phyloP scores from a whole-genome alignment of 2,329 filamentous ascomycete species.

The Clonostachys solani region DNA sequence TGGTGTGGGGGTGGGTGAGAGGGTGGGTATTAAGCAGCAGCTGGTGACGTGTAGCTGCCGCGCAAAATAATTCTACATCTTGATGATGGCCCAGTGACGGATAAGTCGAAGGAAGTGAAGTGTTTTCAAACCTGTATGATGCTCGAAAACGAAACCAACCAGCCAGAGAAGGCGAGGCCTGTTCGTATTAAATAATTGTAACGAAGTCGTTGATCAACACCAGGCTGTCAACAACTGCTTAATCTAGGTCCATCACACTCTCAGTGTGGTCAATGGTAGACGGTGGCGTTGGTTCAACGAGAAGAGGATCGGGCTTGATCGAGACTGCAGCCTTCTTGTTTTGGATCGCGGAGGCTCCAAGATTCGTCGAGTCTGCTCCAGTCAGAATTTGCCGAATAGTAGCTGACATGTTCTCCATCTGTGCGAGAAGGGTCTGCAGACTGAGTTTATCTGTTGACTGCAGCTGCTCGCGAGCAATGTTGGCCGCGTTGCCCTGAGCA shows the following conservation, averaged over 20 bases:
- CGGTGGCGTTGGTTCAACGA: constrained; percentile 32
- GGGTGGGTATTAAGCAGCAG: too few relatives aligned
- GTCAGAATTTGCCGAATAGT: constrained; percentile 33
- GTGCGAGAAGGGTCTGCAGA: constrained; percentile 42
- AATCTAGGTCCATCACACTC: constrained; percentile 33
- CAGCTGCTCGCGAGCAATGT: constrained; percentile 33
- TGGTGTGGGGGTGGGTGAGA: too few relatives aligned
- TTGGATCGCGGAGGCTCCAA: constrained; percentile 12
- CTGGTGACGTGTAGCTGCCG: too few relatives aligned
- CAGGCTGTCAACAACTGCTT: constrained; percentile 1
- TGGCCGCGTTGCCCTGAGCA: constrained; percentile 38
- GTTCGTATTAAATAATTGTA: too few relatives aligned
- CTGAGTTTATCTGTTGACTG: constrained; percentile 34
- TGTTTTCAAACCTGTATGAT: too few relatives aligned
- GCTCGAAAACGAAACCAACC: too few relatives aligned
- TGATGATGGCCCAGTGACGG: too few relatives aligned
- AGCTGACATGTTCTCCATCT: constrained; percentile 38
- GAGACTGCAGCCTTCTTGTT: constrained; percentile 14
- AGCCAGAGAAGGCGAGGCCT: too few relatives aligned
- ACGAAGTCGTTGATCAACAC: too few relatives aligned
- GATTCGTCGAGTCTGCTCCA: constrained; percentile 8
- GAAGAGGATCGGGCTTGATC: constrained; percentile 16
- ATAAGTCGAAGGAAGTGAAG: too few relatives aligned
- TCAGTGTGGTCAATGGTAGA: constrained; percentile 32
- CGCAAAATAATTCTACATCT: too few relatives aligned